Conservation (phyloP, 148 eudicot genomes). For the Diospyros kaki region DNA sequence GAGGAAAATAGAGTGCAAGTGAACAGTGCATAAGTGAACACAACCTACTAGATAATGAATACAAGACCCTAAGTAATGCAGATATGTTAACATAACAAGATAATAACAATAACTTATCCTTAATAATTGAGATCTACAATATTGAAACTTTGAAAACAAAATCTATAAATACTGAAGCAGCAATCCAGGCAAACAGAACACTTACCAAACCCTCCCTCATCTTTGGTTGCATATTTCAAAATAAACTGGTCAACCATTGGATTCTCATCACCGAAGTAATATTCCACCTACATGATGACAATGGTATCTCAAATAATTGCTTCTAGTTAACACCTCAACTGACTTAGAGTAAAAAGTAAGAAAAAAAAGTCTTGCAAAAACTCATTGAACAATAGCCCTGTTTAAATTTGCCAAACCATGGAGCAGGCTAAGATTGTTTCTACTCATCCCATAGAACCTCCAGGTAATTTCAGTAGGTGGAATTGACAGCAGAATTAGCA, state of each 20-base stretch:
- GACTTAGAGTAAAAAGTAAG: too few species aligned
- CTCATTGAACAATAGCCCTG: too few species aligned
- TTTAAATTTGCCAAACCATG: too few species aligned
- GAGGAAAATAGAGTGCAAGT: background rate
- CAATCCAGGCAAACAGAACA: background rate
- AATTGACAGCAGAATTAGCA: too few species aligned
- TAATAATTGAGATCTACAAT: background rate
- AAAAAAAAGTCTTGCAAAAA: too few species aligned
- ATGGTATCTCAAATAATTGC: background rate
- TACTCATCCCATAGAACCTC: too few species aligned
- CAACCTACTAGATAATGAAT: background rate
- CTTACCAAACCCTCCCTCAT: constrained; percentile 71
- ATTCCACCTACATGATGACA: constrained; percentile 69
- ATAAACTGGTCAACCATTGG: constrained; percentile 71
- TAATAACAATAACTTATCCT: background rate
- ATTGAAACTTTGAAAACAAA: background rate
- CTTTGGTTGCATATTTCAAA: constrained; percentile 59
- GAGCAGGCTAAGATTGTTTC: too few species aligned
- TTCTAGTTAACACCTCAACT: background rate
- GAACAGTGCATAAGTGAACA: background rate
- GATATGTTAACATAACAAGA: background rate
- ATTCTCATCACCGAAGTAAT: constrained; percentile 88
- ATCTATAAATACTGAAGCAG: background rate
- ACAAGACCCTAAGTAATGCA: background rate
- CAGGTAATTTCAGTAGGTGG: too few species aligned